Percentiles rank a stretch among this genome's conserved stretches.
Conservation (phyloP, 2,329 filamentous ascomycete genomes). For the Curvularia sp. region DNA sequence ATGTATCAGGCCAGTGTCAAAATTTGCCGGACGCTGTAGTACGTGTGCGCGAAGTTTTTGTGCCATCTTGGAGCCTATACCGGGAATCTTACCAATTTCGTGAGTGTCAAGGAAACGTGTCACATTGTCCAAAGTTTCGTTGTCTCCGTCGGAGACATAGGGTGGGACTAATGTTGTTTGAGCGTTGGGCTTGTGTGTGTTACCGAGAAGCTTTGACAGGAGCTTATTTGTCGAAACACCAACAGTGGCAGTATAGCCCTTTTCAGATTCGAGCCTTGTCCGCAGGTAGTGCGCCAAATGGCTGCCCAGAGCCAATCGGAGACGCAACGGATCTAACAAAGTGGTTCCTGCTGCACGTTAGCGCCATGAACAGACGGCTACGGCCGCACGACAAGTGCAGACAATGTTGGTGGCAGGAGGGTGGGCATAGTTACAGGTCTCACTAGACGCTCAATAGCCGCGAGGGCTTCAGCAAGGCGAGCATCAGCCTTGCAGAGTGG, state of each 20-base stretch:
- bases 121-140: constrained; percentile 57
- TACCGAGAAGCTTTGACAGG: constrained; percentile 83
- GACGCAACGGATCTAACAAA: constrained; percentile 50
- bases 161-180: constrained; percentile 84
- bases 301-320: constrained; percentile 77
- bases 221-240: constrained; percentile 89
- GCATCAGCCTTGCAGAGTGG: constrained; percentile 11
- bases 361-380: constrained; percentile 8
- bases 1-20: constrained; percentile 57
- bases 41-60: constrained; percentile 71
- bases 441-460: constrained; percentile 7
- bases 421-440: constrained; percentile 2
- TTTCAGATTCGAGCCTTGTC: constrained; percentile 72
- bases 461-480: constrained; percentile 6
- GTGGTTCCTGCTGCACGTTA: constrained; percentile 30
- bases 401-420: constrained; percentile 7
- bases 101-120: constrained; percentile 75
- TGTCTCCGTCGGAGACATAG: constrained; percentile 50
- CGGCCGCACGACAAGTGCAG: neutral
- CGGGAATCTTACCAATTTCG: constrained; percentile 81
- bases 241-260: constrained; percentile 85
- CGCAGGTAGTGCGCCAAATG: constrained; percentile 81
- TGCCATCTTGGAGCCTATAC: constrained; percentile 82
- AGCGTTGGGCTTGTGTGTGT: constrained; percentile 81
- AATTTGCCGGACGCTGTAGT: constrained; percentile 55